Conservation (phyloP, 2,329 filamentous ascomycete genomes). For the Lecanicillium sp. region DNA sequence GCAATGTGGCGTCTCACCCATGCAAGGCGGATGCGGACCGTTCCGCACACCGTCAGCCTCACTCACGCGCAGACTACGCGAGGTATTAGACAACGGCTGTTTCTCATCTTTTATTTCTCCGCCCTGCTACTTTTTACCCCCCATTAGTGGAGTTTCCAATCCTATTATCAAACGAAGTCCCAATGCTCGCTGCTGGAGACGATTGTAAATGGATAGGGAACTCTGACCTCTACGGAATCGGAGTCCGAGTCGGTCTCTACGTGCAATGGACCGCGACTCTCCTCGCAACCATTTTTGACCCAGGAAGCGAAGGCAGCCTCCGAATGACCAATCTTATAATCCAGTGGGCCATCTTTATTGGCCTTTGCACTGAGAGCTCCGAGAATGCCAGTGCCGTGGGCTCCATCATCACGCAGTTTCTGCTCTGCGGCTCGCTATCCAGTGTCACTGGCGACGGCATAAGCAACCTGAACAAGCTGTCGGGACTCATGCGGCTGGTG, state of each 20-base stretch:
- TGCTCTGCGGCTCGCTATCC: conserved; percentile 17
- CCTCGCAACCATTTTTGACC: conserved; percentile 15
- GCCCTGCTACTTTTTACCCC: too few relatives aligned
- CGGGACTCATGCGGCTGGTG: conserved; percentile 14
- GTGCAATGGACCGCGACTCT: conserved; percentile 17
- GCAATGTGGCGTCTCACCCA: too few relatives aligned
- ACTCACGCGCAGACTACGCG: too few relatives aligned
- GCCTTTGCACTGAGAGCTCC: conserved; percentile 17
- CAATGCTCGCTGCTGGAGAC: neutral
- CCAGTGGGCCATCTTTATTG: conserved; percentile 18
- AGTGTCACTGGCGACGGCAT: conserved; percentile 18
- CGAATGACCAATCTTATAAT: conserved; percentile 22
- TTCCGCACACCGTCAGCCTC: too few relatives aligned
- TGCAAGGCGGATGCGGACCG: too few relatives aligned
- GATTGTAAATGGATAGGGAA: conserved; percentile 12
- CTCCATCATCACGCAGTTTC: conserved; percentile 16
- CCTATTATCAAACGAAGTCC: too few relatives aligned
- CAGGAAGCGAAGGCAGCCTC: conserved; percentile 12
- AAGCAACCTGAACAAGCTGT: conserved; percentile 12
- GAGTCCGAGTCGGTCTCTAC: conserved; percentile 18
- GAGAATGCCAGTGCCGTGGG: conserved; percentile 11
- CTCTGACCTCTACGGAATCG: conserved; percentile 19
- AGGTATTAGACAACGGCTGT: too few relatives aligned
- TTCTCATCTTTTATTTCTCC: too few relatives aligned
- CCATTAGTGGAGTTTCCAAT: too few relatives aligned